Percentiles rank a stretch among this genome's conserved stretches.
phyloP scores from a whole-genome alignment of 768 basidiomycete species.

The Serpula lacrymans region DNA sequence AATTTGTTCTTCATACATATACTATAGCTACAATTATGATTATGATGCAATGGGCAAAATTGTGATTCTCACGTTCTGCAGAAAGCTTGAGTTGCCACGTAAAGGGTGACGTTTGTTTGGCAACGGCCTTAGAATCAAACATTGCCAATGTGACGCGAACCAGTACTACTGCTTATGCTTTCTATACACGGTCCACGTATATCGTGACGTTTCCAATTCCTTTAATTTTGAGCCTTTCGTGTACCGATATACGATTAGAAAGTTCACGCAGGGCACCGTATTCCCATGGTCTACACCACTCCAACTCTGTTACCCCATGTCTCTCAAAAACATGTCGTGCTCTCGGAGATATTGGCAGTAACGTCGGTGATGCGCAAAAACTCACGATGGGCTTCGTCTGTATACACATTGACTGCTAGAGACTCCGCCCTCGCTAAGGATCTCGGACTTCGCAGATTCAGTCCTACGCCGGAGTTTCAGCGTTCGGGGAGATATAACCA shows the following conservation, averaged over 20 bases:
- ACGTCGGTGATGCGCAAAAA: conserved; percentile 97
- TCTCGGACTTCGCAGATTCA: conserved; percentile 67
- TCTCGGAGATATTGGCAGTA: conserved; percentile 88
- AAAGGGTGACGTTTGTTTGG: conserved; percentile 18
- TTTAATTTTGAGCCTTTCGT: too few species aligned
- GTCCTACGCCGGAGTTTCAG: conserved; percentile 40
- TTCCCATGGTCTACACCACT: too few species aligned
- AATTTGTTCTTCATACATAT: too few species aligned
- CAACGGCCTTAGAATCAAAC: conserved; percentile 21
- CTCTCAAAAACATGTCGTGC: conserved; percentile 74
- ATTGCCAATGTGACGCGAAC: conserved; percentile 7
- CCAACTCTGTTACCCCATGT: too few species aligned
- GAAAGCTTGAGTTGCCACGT: not conserved
- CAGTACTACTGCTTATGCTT: not conserved
- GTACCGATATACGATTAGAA: too few species aligned
- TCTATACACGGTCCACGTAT: conserved; percentile 7
- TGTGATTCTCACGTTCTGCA: too few species aligned
- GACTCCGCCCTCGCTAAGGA: conserved; percentile 71
- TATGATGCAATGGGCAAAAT: too few species aligned
- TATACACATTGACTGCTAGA: conserved; percentile 55
- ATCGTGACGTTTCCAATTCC: too few species aligned
- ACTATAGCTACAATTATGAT: too few species aligned
- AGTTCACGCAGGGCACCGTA: too few species aligned
- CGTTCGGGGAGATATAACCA: conserved; percentile 49
- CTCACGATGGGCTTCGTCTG: conserved; percentile 87